Base-by-base conservation (phyloP, 768 basidiomycete species). In the Punctularia strigosozonata region DNA sequence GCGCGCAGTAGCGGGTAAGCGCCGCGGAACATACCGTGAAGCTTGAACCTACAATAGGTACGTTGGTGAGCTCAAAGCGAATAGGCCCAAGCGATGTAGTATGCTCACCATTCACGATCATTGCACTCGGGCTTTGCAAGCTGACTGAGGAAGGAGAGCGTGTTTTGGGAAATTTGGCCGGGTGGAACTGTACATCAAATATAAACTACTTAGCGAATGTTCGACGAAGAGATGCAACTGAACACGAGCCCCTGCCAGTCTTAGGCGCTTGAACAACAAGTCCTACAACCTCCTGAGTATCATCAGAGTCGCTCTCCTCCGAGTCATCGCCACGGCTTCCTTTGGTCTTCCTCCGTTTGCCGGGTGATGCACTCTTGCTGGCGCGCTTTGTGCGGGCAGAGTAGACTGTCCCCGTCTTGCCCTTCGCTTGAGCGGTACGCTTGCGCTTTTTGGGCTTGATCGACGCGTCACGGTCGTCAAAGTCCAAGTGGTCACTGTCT, bases 121-220 rank as follows among this genome's bases (percentile, higher is more conserved):
- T 97, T 91, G 51, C 77, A 78, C 31, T 74, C 68, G 1, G 87
- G 81, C 42, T 85, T 73, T 50, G 69, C 69, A 28, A 95, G 63
- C 19, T 80, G 66, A 6, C 47, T 59, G 40, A 92, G 55, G 53
- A 95, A 95, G 50, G 86, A 62, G 25, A 97, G 57, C 3, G 83
- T 87, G 46, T 95, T 92, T 49, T 77, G 67, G 2, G 90, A 92
- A 51, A 95, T 75, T 55, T 77, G 76, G 7, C 90, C 91, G 8
- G 87, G 72, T 0, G 88, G 81, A 0, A 88, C 90, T 85, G 45
- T 23, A 33, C 30, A 42, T n/a, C 39, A 7, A 34, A 28, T 15
- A 15, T 7, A 21, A 6, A 23, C 8, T 25, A 23, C 20, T 21
- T 30, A 15, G 10, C 21, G n/a, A 6, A 22, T 17, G 13, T 31